Base-by-base conservation (phyloP, 768 basidiomycete species). In the Hortiboletus campestris region DNA sequence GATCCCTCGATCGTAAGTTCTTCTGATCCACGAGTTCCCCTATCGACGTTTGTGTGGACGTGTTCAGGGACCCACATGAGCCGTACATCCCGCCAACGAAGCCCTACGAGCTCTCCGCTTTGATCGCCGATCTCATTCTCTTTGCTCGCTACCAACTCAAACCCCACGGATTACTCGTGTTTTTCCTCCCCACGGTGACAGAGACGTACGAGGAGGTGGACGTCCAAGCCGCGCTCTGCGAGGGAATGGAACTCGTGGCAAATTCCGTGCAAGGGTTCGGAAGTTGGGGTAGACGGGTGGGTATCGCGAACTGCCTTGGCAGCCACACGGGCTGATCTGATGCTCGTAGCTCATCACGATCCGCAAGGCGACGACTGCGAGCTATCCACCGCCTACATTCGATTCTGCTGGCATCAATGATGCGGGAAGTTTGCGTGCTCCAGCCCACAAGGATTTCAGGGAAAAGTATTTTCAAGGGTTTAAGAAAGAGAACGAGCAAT, bases 201-300 rank as follows among this genome's bases (percentile, higher is more conserved):
- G 94, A 96, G 45, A 89, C 94, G 40, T 98, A 95, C 66, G 83
- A 88, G 57, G 89, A 91, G 61, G 75, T 97, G 2, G 97, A 99
- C 65, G 76, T 98, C 10, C 80, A 88, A 31, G 72, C 78, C 1
- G 81, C 92, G 70, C 78, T 93, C 5, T 91, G 89, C 61, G 84
- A 85, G 22, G 95, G 94, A 1, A 94, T 98, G 89, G 84, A 85
- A 62, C 72, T 98, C 19, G 78, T 94, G 41, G 87, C 88, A 0
- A 95, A 96, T 67, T 94, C 92, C 35, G 72, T 93, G 58, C 94
- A 99, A 71, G 86, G 89, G 63, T 99, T 98, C 66, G 94, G 94
- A 14, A 89, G 86, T 25, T 99, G 96, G 96, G 94, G 93, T 1
- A 78, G 96, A 62, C 74, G 96, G 68, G 94, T 94, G 65, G 72